Percentiles rank a stretch among this genome's conserved stretches.
Conservation (phyloP, 805 yeast species). For the Lachancea dasiensis region DNA sequence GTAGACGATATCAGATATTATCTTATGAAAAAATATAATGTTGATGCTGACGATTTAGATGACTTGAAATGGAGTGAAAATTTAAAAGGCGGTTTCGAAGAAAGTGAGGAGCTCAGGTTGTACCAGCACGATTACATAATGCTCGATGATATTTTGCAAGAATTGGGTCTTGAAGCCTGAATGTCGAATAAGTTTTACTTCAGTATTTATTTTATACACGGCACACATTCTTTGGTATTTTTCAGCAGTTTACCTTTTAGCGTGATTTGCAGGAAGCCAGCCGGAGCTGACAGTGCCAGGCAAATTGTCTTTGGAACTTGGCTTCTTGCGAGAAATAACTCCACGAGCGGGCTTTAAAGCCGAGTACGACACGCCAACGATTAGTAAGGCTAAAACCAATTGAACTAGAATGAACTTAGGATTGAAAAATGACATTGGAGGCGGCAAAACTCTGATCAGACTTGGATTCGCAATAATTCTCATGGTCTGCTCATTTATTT, state of each 20-base stretch:
- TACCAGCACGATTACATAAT: conserved; percentile 32
- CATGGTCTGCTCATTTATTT: conserved; percentile 44
- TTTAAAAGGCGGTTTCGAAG: conserved; percentile 11
- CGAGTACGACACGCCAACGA: conserved; percentile 47
- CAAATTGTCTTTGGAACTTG: too few species aligned
- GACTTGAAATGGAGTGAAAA: conserved; percentile 20
- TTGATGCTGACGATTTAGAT: conserved; percentile 28
- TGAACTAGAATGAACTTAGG: conserved; percentile 67
- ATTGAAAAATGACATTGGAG: conserved; percentile 61
- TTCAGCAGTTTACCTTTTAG: conserved; percentile 25
- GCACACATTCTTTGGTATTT: background rate
- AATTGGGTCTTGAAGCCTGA: conserved; percentile 40
- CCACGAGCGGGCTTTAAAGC: conserved; percentile 1
- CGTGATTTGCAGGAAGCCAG: conserved; percentile 58
- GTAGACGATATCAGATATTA: conserved; percentile 72
- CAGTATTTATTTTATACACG: background rate
- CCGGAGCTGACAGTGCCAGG: too few species aligned
- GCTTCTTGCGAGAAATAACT: background rate
- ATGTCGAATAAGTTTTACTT: background rate
- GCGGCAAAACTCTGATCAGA: conserved; percentile 54
- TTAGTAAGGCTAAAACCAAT: conserved; percentile 42
- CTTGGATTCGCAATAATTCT: conserved; percentile 53
- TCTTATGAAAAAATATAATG: conserved; percentile 32
- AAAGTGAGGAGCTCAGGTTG: conserved; percentile 19
- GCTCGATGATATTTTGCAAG: conserved; percentile 37